These are phyloP conservation scores for Stemphylium beticola DNA, from an alignment of 2,329 filamentous ascomycete species.

Conservation along the genomic window DNA sequence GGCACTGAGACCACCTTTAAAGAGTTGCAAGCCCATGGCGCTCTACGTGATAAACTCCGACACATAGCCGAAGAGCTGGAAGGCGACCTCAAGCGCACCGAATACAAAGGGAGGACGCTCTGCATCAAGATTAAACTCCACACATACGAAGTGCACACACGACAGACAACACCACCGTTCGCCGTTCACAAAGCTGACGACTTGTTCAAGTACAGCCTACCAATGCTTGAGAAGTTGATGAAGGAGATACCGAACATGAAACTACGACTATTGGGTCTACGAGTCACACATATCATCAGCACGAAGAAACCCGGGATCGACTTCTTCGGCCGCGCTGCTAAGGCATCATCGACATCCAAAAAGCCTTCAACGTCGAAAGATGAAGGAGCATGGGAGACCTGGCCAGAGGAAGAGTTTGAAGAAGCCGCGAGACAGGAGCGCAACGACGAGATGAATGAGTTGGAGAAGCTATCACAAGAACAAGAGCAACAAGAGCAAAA, in stretches of 20 bases:
- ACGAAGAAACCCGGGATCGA: slow-evolving; percentile 80
- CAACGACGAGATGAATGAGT: slow-evolving; percentile 65
- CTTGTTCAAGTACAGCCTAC: slow-evolving; percentile 78
- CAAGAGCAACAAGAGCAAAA: slow-evolving; percentile 37
- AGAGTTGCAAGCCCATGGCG: slow-evolving; percentile 72
- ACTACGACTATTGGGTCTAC: slow-evolving; percentile 83
- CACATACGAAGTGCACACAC: slow-evolving; percentile 88
- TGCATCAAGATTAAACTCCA: slow-evolving; percentile 93
- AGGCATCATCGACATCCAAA: slow-evolving; percentile 11
- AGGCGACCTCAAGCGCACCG: slow-evolving; percentile 77
- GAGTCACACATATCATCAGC: slow-evolving; percentile 85
- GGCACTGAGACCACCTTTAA: slow-evolving; percentile 92
- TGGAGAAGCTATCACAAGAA: slow-evolving; percentile 69
- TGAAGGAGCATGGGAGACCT: slow-evolving; percentile 67
- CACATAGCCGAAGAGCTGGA: slow-evolving; percentile 84
- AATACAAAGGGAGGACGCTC: slow-evolving; percentile 88
- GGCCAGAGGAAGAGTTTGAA: slow-evolving; percentile 71
- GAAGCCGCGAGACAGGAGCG: slow-evolving; percentile 65
- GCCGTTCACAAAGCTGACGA: slow-evolving; percentile 78
- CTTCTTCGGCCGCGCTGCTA: slow-evolving; percentile 71
- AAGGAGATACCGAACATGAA: slow-evolving; percentile 81
- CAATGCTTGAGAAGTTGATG: slow-evolving; percentile 83
- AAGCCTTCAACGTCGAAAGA: slow-evolving; percentile 20
- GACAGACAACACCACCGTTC: slow-evolving; percentile 77
- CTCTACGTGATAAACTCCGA: slow-evolving; percentile 78